Evolutionary conservation across 2,329 filamentous ascomycete genomes (phyloP).

Genomic region (Zymoseptoria tritici): DNA sequence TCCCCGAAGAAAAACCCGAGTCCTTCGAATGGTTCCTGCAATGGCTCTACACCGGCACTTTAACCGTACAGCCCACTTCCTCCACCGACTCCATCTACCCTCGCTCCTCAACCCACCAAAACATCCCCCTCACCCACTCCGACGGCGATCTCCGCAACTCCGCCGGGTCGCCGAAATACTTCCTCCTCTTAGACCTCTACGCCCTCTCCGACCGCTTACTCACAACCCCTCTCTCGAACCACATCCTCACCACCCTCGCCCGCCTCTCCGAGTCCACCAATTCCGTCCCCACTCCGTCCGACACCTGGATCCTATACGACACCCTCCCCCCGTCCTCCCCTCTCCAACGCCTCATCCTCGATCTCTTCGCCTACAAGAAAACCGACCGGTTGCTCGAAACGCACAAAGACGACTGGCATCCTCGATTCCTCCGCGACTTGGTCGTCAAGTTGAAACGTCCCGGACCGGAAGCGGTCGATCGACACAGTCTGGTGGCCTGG

Average conservation of each 20-base stretch:
- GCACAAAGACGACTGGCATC: slow-evolving; percentile 44
- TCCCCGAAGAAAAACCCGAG: slow-evolving; percentile 39
- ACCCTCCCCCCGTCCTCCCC: slow-evolving; percentile 33
- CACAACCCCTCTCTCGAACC: slow-evolving; percentile 40
- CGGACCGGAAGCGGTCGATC: slow-evolving; percentile 34
- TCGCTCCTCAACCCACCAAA: slow-evolving; percentile 1
- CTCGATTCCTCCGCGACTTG: slow-evolving; percentile 41
- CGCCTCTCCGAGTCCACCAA: slow-evolving; percentile 42
- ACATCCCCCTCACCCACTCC: slow-evolving; percentile 11
- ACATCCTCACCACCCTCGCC: slow-evolving; percentile 37
- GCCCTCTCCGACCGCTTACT: slow-evolving; percentile 41
- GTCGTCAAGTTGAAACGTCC: slow-evolving; percentile 41
- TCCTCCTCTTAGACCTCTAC: slow-evolving; percentile 43
- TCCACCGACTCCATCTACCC: slow-evolving; percentile 3
- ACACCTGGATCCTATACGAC: slow-evolving; percentile 44
- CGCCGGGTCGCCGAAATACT: slow-evolving; percentile 43
- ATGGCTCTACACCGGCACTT: slow-evolving; percentile 43
- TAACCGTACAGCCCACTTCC: slow-evolving; percentile 21
- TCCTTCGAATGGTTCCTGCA: slow-evolving; percentile 45
- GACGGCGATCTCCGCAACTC: slow-evolving; percentile 38
- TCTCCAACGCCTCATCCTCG: slow-evolving; percentile 37
- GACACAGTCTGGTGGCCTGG: slow-evolving; percentile 37
- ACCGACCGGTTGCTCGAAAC: slow-evolving; percentile 42
- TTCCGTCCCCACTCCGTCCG: slow-evolving; percentile 42
- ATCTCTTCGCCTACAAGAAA: slow-evolving; percentile 48